These are phyloP conservation scores for Dioscorea alata DNA, from an alignment of 106 monocot genomes.

Conservation along the genomic window DNA sequence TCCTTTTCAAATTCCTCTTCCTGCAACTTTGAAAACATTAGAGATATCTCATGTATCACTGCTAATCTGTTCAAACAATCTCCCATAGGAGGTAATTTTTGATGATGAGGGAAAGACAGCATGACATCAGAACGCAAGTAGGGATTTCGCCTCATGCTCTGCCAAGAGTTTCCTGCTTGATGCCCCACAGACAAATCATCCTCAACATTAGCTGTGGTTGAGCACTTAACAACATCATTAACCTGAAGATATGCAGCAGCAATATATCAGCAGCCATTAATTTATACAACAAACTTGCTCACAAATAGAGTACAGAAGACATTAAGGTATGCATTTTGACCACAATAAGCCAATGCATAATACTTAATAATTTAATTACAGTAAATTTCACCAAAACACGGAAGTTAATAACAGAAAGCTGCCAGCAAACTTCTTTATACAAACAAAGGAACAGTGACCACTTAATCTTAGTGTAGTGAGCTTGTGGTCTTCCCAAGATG, in stretches of 20 bases:
- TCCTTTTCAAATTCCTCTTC: slow-evolving; percentile 26
- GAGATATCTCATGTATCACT: slow-evolving; percentile 49
- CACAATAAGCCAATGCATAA: no score
- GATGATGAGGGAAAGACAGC: slow-evolving; percentile 15
- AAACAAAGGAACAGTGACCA: no score
- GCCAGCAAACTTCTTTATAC: no score
- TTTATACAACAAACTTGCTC: not conserved
- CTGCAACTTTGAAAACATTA: slow-evolving; percentile 28
- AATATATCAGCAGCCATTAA: not conserved
- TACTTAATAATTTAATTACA: no score
- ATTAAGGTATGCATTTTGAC: no score
- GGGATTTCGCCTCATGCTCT: slow-evolving; percentile 16
- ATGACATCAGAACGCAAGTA: slow-evolving; percentile 28
- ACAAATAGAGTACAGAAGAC: no score
- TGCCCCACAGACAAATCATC: slow-evolving; percentile 5
- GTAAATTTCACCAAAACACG: no score
- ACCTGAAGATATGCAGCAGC: slow-evolving; percentile 31
- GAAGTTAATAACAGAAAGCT: no score
- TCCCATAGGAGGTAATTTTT: slow-evolving; percentile 21
- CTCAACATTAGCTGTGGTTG: slow-evolving; percentile 19
- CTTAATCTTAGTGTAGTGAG: no score
- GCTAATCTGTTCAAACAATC: slow-evolving; percentile 38
- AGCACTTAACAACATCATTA: slow-evolving; percentile 33
- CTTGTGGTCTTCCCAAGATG: no score
- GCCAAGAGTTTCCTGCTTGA: slow-evolving; percentile 15